Conservation (phyloP, 2,329 filamentous ascomycete genomes). For the Arachnopeziza araneosa region DNA sequence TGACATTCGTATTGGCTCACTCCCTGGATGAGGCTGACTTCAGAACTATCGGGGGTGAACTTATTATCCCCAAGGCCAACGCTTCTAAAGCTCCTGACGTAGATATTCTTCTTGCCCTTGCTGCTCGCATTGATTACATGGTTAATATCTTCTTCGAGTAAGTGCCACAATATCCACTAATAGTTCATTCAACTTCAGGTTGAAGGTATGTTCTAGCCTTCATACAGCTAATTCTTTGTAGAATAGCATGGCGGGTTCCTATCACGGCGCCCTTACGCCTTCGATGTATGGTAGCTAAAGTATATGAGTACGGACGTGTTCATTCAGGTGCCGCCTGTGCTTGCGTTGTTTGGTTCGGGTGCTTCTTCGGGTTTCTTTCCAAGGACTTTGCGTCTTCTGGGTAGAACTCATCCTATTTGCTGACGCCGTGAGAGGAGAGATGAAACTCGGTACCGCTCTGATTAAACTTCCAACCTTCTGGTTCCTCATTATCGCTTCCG, state of each 20-base stretch:
- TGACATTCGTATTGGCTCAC: too few species aligned
- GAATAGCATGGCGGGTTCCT: conserved; percentile 40
- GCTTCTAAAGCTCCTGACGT: not conserved
- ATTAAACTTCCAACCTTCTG: conserved; percentile 44
- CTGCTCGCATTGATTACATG: conserved; percentile 47
- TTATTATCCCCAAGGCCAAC: not conserved
- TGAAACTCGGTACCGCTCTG: conserved; percentile 1
- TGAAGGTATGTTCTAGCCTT: not conserved
- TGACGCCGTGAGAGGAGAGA: conserved; percentile 4
- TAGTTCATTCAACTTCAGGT: not conserved
- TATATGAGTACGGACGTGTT: conserved; percentile 47
- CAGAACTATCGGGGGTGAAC: too few species aligned
- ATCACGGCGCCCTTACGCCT: conserved; percentile 41
- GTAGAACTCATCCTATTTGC: conserved; percentile 38
- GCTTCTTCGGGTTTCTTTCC: conserved; percentile 30
- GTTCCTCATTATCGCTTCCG: conserved; percentile 47
- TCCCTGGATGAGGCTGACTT: too few species aligned
- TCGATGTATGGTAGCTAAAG: conserved; percentile 41
- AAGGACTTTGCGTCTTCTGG: conserved; percentile 39
- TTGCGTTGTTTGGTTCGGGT: conserved; percentile 41
- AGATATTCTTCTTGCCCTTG: conserved; percentile 41
- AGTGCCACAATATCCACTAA: not conserved
- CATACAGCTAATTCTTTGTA: conserved; percentile 1
- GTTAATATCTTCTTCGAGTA: conserved; percentile 44
- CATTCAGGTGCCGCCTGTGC: conserved; percentile 46